Conservation (phyloP, 2,329 filamentous ascomycete genomes). For the Paecilomyces fulvus region DNA sequence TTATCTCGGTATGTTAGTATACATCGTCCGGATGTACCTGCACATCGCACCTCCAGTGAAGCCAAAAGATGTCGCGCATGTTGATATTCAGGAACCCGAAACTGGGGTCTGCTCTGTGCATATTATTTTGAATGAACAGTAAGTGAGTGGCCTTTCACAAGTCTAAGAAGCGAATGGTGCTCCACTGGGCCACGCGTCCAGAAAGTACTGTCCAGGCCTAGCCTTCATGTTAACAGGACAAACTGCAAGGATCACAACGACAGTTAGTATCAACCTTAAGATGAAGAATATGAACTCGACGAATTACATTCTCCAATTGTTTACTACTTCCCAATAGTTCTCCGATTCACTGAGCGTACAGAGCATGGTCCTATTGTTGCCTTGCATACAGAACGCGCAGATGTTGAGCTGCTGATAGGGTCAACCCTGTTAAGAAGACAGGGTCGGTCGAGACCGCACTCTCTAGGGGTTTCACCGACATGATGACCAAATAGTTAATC, state of each 20-base stretch:
- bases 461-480: not conserved
- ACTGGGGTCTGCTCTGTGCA: not conserved
- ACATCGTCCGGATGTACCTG: not conserved
- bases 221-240: not conserved
- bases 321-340: not conserved
- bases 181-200: not conserved
- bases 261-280: not conserved
- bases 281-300: not conserved
- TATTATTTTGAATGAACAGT: not conserved
- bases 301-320: not conserved
- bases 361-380: not conserved
- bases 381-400: not conserved
- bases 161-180: not conserved
- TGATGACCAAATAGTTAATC: not conserved
- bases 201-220: not conserved
- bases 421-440: not conserved
- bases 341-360: not conserved
- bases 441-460: not conserved
- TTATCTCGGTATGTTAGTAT: not conserved
- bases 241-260: not conserved
- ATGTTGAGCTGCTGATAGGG: not conserved
- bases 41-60: not conserved
- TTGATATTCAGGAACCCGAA: not conserved
- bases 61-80: not conserved
- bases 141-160: not conserved